Conservation (phyloP, 1,284 basidiomycete species). For the Apiotrichum akiyoshidainum region DNA sequence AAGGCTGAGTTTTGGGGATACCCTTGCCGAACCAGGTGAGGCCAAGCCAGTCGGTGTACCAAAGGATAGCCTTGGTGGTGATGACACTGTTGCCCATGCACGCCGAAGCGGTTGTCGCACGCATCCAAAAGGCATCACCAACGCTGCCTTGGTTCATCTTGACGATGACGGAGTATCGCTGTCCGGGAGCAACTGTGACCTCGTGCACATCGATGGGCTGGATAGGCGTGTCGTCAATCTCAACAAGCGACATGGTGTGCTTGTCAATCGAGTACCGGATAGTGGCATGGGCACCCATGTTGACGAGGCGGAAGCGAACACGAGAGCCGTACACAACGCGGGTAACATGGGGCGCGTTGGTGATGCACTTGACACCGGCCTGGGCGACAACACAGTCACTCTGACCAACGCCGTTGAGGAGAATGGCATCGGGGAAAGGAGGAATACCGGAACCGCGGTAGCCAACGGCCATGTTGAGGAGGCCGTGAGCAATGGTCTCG, state of each 20-base stretch:
- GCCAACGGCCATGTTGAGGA: slow-evolving; percentile 5
- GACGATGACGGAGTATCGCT: slow-evolving; percentile 42
- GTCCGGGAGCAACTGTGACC: slow-evolving; percentile 24
- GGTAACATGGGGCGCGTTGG: slow-evolving; percentile 7
- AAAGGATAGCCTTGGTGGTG: slow-evolving; percentile 7
- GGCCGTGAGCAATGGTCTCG: slow-evolving; percentile 22
- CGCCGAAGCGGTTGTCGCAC: slow-evolving; percentile 26
- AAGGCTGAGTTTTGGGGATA: slow-evolving; percentile 20
- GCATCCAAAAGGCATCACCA: slow-evolving; percentile 41
- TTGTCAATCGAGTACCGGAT: slow-evolving; percentile 29
- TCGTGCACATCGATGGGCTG: slow-evolving; percentile 26
- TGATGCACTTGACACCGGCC: slow-evolving; percentile 5
- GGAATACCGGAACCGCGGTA: slow-evolving; percentile 12
- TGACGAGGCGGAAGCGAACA: slow-evolving; percentile 29
- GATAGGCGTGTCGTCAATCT: slow-evolving; percentile 31
- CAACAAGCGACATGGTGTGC: slow-evolving; percentile 31
- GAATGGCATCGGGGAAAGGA: slow-evolving; percentile 25
- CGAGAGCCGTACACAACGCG: slow-evolving; percentile 1
- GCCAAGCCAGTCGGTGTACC: slow-evolving; percentile 15
- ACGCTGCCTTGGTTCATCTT: slow-evolving; percentile 28
- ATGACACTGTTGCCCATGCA: slow-evolving; percentile 8
- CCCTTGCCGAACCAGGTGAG: slow-evolving; percentile 12
- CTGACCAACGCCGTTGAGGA: slow-evolving; percentile 31
- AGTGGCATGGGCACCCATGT: slow-evolving; percentile 24
- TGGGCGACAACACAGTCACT: slow-evolving; percentile 2